Evolutionary conservation across 257 asterid species (phyloP), one percentile per base, ranked within the genome.

Genomic region (Nicotiana sylvestris): DNA sequence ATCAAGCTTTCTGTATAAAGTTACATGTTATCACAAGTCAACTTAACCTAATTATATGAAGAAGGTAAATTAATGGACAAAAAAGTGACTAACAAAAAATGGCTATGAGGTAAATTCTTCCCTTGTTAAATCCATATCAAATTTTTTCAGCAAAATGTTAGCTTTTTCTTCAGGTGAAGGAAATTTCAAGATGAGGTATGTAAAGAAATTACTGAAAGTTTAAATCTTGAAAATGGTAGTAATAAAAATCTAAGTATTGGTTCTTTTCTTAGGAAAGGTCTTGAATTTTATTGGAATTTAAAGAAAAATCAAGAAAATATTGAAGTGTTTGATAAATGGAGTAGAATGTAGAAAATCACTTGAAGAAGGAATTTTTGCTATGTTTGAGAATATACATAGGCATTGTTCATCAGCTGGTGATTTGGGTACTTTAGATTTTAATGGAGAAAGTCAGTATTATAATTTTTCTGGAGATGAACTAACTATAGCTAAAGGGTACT

Each of bases 31-130:
- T 21, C 21, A 21, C 21, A 21, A 21, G 21, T 21, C 21, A 21
- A 21, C 21, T 21, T 21, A 21, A 21, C 21, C 21, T 21, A 21
- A 21, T 21, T 21, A 84, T 90, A 94, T 78, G 91, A 92, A 96
- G 97, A 92, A 43, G 82, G 82, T 61, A 90, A 89, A 2, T 81
- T 82, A 43, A 51, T 66, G 0, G 95, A 88, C 3, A 91, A 87
- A 56, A 91, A 96, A 1, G 35, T 91, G 79, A 91, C 94, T 3
- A 8, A 94, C 97, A 4, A 97, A 95, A 86, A 97, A 94, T 32
- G 98, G 98, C 12, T 64, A 76, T 64, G 84, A 65, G 57, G 78
- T 95, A 3, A 62, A 62, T 68, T 91, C 91, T 11, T 74, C 92
- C 51, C 18, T 91, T 35, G 94, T 93, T 16, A 90, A 91, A 16